Base-by-base conservation (phyloP, 139 green algal genomes). In the Chlamydomonas sphaeroides region DNA sequence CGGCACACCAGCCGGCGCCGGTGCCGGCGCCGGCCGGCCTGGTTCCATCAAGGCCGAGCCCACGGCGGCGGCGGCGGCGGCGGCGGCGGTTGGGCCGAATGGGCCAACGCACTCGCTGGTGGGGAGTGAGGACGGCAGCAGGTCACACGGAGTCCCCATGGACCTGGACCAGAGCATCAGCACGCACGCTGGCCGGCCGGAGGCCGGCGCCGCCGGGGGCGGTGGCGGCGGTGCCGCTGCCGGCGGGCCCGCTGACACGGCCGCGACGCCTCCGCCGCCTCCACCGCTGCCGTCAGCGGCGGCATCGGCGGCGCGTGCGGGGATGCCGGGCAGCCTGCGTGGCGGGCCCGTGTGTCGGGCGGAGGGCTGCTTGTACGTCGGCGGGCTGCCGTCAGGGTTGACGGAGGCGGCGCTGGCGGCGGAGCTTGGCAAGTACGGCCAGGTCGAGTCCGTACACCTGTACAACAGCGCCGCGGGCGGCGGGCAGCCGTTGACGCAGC, bases 321-420 rank as follows among this genome's bases (percentile, higher is more conserved):
- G 32, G 49, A 30, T 6, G 26, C 70, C 20, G 70, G 33, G 32
- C 59, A 66, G 15, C 28, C 6, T 84, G n/a, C 82, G 83, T 4
- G 71, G 70, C 42, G 70, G 61, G 23, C 41, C 59, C 2, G 49
- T 87, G 35, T 90, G 86, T 66, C 72, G 84, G 33, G 87, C 84
- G 4, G 79, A 87, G 30, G 67, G 66, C 17, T 89, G 84, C 73
- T 79, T 90, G n/a, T 90, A 61, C 49, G 39, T 90, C 26, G 30
- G 36, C 33, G 79, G 79, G 45, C 42, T 90, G 42, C 87, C 84
- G 38, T 57, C 38, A 15, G 65, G 65, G 30, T 49, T 90, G 35
- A 67, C 65, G 17, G 87, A 90, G 67, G 53, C 70, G 1, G 65
- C 84, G 11, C 23, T 86, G 59, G 23, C 70, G 32, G 21, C 77